Evolutionary conservation across 345 rosid genomes (phyloP).

Genomic region (Gossypium ekmanianum): DNA sequence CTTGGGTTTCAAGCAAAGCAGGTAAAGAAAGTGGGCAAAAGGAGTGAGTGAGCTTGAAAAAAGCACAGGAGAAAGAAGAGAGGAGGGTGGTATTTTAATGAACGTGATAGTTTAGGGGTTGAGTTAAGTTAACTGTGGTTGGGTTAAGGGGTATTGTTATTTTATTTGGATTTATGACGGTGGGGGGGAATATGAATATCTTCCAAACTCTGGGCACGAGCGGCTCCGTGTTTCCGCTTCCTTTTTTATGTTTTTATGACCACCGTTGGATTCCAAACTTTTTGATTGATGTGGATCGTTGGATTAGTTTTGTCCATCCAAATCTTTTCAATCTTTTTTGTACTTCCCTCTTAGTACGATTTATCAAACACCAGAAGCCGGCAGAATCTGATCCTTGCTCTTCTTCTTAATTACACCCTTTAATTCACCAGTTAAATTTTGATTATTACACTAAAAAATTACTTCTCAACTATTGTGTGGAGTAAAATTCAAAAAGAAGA

Average conservation of each 20-base stretch:
- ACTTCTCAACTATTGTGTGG: background rate
- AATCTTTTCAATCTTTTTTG: background rate
- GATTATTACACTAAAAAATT: background rate
- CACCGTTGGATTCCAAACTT: slow-evolving; percentile 27
- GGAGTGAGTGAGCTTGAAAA: background rate
- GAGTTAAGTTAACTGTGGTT: slow-evolving; percentile 41
- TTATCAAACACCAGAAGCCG: background rate
- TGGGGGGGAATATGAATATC: slow-evolving; percentile 27
- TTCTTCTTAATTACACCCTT: background rate
- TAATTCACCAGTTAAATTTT: background rate
- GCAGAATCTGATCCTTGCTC: slow-evolving; percentile 1
- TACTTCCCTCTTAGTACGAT: slow-evolving; percentile 8
- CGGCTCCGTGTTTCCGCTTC: slow-evolving; percentile 77
- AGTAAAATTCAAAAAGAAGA: background rate
- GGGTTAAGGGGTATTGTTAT: slow-evolving; percentile 19
- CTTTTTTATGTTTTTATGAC: slow-evolving; percentile 3
- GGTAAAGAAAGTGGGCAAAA: background rate
- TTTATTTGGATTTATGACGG: background rate
- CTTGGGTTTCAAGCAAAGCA: slow-evolving; percentile 8
- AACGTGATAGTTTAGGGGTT: slow-evolving; percentile 9
- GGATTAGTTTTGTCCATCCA: slow-evolving; percentile 22
- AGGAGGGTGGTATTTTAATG: background rate
- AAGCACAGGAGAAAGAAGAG: background rate
- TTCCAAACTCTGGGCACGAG: slow-evolving; percentile 77
- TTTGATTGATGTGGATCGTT: slow-evolving; percentile 26